Evolutionary conservation across 495 filamentous ascomycete species (phyloP).

Genomic region (Penicillium paradoxum): DNA sequence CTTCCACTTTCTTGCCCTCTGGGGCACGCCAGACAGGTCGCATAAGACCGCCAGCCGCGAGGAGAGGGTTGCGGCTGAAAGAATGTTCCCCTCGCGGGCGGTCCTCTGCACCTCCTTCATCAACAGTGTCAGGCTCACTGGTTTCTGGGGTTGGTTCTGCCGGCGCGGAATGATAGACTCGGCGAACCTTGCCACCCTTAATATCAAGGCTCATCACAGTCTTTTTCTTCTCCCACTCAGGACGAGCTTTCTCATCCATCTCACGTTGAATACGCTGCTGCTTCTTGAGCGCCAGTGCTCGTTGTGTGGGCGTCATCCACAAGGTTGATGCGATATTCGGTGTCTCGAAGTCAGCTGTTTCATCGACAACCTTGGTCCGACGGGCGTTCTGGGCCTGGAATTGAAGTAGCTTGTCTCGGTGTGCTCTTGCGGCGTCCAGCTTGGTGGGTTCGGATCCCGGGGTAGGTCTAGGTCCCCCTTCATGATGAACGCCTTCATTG

Average conservation of each 20-base stretch:
- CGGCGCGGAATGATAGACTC: constrained; percentile 56
- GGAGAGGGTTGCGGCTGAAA: constrained; percentile 79
- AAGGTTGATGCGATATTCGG: constrained; percentile 62
- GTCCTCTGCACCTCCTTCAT: constrained; percentile 29
- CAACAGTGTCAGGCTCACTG: constrained; percentile 34
- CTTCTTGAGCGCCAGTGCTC: constrained; percentile 79
- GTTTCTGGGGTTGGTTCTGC: constrained; percentile 22
- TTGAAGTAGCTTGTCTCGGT: constrained; percentile 73
- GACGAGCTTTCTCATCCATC: constrained; percentile 84
- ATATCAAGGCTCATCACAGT: constrained; percentile 86
- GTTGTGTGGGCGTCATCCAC: constrained; percentile 85
- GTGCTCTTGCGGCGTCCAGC: constrained; percentile 51
- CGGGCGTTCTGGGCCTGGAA: constrained; percentile 88
- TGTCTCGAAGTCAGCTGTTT: constrained; percentile 89
- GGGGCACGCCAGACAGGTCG: constrained; percentile 68
- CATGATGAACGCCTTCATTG: constrained; percentile 62
- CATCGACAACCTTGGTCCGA: constrained; percentile 84
- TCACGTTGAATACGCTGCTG: constrained; percentile 85
- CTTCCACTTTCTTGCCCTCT: constrained; percentile 38
- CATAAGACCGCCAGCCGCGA: constrained; percentile 64
- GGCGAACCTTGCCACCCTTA: constrained; percentile 67
- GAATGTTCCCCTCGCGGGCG: constrained; percentile 44
- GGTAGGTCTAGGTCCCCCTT: constrained; percentile 33
- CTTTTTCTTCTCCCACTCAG: constrained; percentile 89
- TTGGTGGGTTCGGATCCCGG: constrained; percentile 46